A percentile compares a stretch with the other conserved stretches of the same genome.
Evolutionary conservation across 176 grass and related monocot genomes (phyloP).

Genomic region (Melocanna baccifera): DNA sequence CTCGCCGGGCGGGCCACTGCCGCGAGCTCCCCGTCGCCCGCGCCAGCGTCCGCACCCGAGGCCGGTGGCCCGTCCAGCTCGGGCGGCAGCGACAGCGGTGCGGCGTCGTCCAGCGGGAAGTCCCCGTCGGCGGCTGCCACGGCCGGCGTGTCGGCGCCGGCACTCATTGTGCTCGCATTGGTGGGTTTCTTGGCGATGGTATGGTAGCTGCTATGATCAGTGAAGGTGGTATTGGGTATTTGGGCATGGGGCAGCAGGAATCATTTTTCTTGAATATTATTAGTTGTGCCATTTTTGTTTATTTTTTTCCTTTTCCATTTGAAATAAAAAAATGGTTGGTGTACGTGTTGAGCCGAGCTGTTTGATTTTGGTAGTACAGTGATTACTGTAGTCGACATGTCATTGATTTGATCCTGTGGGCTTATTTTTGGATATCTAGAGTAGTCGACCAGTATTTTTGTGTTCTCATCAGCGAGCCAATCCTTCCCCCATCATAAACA

Average conservation of each 20-base stretch:
- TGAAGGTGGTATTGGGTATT: neutral
- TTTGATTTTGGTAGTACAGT: neutral
- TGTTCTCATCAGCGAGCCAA: neutral
- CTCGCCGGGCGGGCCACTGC: constrained; percentile 28
- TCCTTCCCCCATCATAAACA: neutral
- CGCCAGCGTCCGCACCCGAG: neutral
- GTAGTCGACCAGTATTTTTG: too few species aligned
- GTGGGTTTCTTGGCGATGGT: constrained; percentile 35
- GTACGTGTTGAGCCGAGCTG: neutral
- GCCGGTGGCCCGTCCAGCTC: neutral
- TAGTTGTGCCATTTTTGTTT: constrained; percentile 20
- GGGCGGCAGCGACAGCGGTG: neutral
- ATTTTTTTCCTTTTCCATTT: neutral
- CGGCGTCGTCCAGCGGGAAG: neutral
- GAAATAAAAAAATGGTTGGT: constrained; percentile 27
- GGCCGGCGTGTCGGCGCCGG: constrained; percentile 6
- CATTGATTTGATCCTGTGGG: neutral
- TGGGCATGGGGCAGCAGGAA: neutral
- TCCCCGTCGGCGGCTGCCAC: neutral
- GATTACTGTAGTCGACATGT: neutral
- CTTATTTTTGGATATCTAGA: neutral
- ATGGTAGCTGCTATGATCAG: constrained; percentile 4
- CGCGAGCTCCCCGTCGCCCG: neutral
- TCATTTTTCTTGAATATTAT: neutral
- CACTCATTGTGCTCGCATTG: neutral